phyloP scores from a whole-genome alignment of 1,139 yeast species.

The Hanseniaspora gamundiae region DNA sequence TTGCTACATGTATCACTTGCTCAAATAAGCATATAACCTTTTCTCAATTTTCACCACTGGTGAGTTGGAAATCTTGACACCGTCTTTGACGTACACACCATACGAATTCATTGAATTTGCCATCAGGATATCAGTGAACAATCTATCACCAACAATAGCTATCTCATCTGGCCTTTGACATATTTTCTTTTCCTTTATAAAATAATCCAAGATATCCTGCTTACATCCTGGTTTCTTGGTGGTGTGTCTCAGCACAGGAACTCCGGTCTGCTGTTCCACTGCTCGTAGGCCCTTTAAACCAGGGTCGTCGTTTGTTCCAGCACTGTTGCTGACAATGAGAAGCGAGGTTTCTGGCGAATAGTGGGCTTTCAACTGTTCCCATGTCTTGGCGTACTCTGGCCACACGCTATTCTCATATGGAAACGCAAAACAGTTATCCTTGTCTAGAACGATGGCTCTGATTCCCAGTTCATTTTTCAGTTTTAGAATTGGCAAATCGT shows the following conservation, averaged over 20 bases:
- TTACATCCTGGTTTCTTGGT: conserved; percentile 88
- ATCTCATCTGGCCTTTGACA: conserved; percentile 46
- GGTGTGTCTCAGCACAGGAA: conserved; percentile 62
- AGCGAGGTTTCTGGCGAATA: conserved; percentile 53
- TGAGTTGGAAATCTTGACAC: conserved; percentile 32
- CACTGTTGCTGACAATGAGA: conserved; percentile 82
- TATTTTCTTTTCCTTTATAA: conserved; percentile 33
- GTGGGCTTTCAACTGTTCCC: conserved; percentile 30
- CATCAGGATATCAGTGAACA: conserved; percentile 86
- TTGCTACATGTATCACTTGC: background rate
- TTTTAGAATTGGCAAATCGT: conserved; percentile 40
- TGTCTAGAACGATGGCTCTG: conserved; percentile 78
- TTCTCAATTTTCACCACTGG: background rate
- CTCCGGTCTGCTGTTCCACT: conserved; percentile 63
- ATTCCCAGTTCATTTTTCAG: conserved; percentile 31
- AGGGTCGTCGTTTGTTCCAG: conserved; percentile 74
- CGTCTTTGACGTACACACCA: conserved; percentile 74
- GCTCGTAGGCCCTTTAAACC: conserved; percentile 46
- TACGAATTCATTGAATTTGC: conserved; percentile 87
- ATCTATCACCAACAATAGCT: conserved; percentile 79
- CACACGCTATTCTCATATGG: conserved; percentile 74
- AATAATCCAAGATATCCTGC: conserved; percentile 52
- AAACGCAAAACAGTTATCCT: conserved; percentile 88
- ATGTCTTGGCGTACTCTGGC: conserved; percentile 45
- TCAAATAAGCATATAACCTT: background rate